phyloP scores from a whole-genome alignment of 2,329 filamentous ascomycete genomes.

The Acarospora socialis region DNA sequence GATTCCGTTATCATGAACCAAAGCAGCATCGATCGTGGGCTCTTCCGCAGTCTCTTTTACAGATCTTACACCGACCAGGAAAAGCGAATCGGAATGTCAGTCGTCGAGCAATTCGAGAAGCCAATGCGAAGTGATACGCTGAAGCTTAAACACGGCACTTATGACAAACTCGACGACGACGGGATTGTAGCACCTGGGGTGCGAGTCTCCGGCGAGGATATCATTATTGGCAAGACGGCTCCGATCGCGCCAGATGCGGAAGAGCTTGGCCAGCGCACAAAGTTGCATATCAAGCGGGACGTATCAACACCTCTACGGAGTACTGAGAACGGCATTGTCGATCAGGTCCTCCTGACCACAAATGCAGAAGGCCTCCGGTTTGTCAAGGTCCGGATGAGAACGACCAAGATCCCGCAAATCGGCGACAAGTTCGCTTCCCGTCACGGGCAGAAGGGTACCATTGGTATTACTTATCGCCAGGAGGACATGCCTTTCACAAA shows the following conservation, averaged over 20 bases:
- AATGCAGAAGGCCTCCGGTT: conserved; percentile 90
- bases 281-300: conserved; percentile 81
- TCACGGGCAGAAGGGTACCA: conserved; percentile 98
- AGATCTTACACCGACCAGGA: conserved; percentile 94
- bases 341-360: conserved; percentile 84
- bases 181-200: conserved; percentile 89
- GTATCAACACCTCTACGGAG: conserved; percentile 88
- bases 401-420: conserved; percentile 96
- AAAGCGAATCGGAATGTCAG: conserved; percentile 86
- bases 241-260: conserved; percentile 86
- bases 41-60: conserved; percentile 97
- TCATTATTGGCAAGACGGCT: conserved; percentile 97
- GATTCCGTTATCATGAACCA: conserved; percentile 99
- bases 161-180: conserved; percentile 94
- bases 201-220: conserved; percentile 91
- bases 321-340: conserved; percentile 93
- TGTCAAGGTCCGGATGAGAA: conserved; percentile 92
- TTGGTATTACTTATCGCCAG: conserved; percentile 93
- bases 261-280: conserved; percentile 83
- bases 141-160: conserved; percentile 84
- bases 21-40: conserved; percentile 90
- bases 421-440: conserved; percentile 98
- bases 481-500: conserved; percentile 98
- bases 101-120: conserved; percentile 91
- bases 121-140: conserved; percentile 78